Evolutionary conservation across 805 yeast species (phyloP).

Genomic region (Wickerhamiella galacta): DNA sequence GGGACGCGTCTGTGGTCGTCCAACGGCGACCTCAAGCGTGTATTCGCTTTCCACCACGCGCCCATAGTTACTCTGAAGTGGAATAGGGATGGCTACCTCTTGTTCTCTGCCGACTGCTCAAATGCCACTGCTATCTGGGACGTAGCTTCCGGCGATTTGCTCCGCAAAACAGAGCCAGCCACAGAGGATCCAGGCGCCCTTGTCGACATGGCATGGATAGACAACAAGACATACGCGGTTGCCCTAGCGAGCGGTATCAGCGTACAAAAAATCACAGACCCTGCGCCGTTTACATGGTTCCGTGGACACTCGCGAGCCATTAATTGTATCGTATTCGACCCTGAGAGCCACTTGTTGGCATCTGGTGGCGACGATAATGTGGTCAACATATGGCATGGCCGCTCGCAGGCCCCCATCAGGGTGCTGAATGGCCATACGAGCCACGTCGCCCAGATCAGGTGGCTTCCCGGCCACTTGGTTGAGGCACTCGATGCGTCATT

Average conservation of each 20-base stretch:
- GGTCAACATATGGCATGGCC: slow-evolving; percentile 68
- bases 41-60: slow-evolving; percentile 30
- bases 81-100: slow-evolving; percentile 38
- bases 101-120: slow-evolving; percentile 44
- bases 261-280: slow-evolving; percentile 36
- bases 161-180: slow-evolving; percentile 9
- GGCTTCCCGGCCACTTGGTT: slow-evolving; percentile 4
- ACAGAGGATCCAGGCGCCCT: slow-evolving; percentile 4
- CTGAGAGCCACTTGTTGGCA: slow-evolving; percentile 36
- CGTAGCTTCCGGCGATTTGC: slow-evolving; percentile 32
- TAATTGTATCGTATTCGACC: slow-evolving; percentile 38
- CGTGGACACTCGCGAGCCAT: slow-evolving; percentile 52
- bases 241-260: slow-evolving; percentile 38
- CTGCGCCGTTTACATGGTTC: slow-evolving; percentile 33
- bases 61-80: slow-evolving; percentile 44
- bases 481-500: slow-evolving; percentile 1
- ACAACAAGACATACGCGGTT: slow-evolving; percentile 48
- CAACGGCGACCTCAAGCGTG: slow-evolving; percentile 44
- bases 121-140: slow-evolving; percentile 52
- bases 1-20: slow-evolving; percentile 66
- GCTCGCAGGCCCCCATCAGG: slow-evolving; percentile 16
- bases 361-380: slow-evolving; percentile 65
- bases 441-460: slow-evolving; percentile 14
- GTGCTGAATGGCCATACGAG: slow-evolving; percentile 14
- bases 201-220: slow-evolving; percentile 56